Evolutionary conservation across 306 rosid species (phyloP).

Genomic region (Cucurbita ficifolia): DNA sequence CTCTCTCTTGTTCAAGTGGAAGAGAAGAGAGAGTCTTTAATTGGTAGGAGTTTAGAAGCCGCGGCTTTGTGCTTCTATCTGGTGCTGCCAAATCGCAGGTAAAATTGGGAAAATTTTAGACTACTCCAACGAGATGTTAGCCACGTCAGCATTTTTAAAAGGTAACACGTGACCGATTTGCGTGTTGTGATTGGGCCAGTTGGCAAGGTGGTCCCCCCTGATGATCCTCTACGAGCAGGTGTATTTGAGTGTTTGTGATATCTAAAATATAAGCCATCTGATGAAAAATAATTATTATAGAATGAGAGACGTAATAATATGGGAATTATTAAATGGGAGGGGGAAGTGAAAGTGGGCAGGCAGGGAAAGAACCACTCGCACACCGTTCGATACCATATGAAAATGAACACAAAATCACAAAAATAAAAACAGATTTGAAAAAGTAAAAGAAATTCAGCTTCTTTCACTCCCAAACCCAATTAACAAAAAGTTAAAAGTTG

Average conservation of each 20-base stretch:
- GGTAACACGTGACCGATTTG: too few relatives aligned
- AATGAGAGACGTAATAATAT: background rate
- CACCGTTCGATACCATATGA: background rate
- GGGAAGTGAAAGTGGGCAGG: background rate
- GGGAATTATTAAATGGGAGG: background rate
- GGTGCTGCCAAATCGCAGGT: background rate
- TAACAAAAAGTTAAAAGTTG: background rate
- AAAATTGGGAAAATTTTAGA: background rate
- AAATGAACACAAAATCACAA: background rate
- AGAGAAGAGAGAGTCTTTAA: background rate
- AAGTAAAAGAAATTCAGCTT: background rate
- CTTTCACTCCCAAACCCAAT: background rate
- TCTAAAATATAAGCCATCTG: background rate
- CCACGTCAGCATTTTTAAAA: too few relatives aligned
- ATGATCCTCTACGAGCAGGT: background rate
- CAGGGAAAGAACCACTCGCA: background rate
- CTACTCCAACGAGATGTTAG: background rate
- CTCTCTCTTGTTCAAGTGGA: background rate
- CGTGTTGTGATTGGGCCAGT: background rate
- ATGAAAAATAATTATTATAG: background rate
- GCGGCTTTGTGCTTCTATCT: background rate
- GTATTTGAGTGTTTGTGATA: background rate
- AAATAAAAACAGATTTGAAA: background rate
- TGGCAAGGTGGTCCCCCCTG: background rate
- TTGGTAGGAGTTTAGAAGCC: background rate